Conservation (phyloP, 2,329 filamentous ascomycete species). For the Orbilia javanica region DNA sequence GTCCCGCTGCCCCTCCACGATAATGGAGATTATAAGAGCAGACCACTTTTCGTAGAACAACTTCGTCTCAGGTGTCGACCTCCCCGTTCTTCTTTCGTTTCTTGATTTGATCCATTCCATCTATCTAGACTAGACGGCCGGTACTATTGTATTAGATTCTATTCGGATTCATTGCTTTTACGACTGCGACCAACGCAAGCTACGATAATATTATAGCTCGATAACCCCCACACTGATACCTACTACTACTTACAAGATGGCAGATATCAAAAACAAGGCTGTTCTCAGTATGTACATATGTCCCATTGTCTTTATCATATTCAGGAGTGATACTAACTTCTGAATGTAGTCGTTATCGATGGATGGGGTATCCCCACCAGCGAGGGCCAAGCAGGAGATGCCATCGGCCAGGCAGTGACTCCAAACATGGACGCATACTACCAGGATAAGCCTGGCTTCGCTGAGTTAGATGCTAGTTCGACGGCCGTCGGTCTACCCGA, state of each 20-base stretch:
- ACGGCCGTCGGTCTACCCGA: conserved; percentile 95
- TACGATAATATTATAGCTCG: background rate
- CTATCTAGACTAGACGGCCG: background rate
- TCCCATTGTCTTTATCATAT: conserved; percentile 52
- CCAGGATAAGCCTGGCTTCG: conserved; percentile 84
- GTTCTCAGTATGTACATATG: conserved; percentile 72
- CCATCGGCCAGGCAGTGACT: conserved; percentile 91
- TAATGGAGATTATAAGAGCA: conserved; percentile 5
- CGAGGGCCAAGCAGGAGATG: conserved; percentile 87
- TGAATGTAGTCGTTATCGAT: conserved; percentile 89
- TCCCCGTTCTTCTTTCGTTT: background rate
- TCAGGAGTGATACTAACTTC: conserved; percentile 2
- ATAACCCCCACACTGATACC: background rate
- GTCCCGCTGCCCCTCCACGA: conserved; percentile 18
- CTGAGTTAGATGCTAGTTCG: conserved; percentile 94
- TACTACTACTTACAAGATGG: conserved; percentile 68
- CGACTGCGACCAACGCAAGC: background rate
- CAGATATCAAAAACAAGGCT: conserved; percentile 76
- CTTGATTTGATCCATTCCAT: too few relatives aligned
- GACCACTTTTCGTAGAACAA: conserved; percentile 17
- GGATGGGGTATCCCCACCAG: conserved; percentile 89
- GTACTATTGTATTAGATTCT: background rate
- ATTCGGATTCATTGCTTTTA: background rate
- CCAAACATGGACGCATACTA: conserved; percentile 95
- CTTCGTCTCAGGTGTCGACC: background rate